Base-by-base conservation (phyloP, 495 filamentous ascomycete species). In the Saxophila tyrrhenica region DNA sequence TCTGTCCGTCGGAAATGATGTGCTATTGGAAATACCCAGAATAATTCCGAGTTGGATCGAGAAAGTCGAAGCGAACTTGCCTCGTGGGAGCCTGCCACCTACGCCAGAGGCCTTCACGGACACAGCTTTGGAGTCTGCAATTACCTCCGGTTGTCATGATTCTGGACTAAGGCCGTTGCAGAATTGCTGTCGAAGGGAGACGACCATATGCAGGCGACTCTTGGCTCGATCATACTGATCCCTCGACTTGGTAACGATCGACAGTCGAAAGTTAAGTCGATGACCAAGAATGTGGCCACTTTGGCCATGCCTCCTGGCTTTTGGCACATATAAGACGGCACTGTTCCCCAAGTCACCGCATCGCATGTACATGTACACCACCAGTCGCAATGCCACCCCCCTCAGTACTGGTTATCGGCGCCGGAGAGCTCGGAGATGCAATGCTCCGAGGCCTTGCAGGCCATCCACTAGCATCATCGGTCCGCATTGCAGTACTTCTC, bases 351-450 rank as follows among this genome's bases (percentile, higher is more conserved):
- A n/a, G 35, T 39, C 35, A 16, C 35, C 35, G 35, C 16, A 39
- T 16, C 8, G 35, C 16, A 39, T 16, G 16, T 39, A 16, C 35
- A 39, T 9, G 35, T 16, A 39, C 16, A 39, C 16, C 8, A 39
- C 7, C 41, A n/a, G n/a, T 13, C 7, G 17, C 45, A 32, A 50
- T 39, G 29, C 11, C 48, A 39, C 48, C 29, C 7, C 3, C 24
- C 32, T 54, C 51, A 15, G 78, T 81, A 60, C 78, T 84, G 55
- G 65, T 83, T 35, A 68, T 85, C 58, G 80, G 80, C 51, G 75
- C 75, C 39, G 80, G 80, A 50, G 80, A 84, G 62, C 73, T 84
- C 25, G 81, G 80, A 48, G 65, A 67, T 11, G 65, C 78, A 11
- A 70, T 84, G 52, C 63, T 84, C 11, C 61, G 65, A 21, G 65